Base-by-base conservation (phyloP, 2,329 filamentous ascomycete genomes). In the Diaporthe sp. region DNA sequence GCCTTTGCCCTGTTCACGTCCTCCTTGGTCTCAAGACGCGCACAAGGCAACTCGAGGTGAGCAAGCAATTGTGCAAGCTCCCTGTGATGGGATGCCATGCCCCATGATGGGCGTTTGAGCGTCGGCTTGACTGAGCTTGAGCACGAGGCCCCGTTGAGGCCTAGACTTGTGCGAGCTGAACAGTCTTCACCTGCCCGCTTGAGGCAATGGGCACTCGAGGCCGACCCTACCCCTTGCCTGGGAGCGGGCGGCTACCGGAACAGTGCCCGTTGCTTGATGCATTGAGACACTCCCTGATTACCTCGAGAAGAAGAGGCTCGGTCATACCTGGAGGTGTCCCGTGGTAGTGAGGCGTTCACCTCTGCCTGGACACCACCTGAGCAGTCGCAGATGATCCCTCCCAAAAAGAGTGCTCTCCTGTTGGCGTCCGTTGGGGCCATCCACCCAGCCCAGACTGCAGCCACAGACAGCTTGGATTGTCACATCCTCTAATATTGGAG, bases 81-180 rank as follows among this genome's bases (percentile, higher is more conserved):
- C 58, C 37, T 22, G 25, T n/a, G 25, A 34, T 53, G 65, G 46
- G 3, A 19, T 28, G 46, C 49, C 46, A 28, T 53, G 46, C 22
- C n/a, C 31, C 65, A 7, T 28, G 19, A 31, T 17, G 12, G 61
- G 31, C 22, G 4, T 22, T 13, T 13, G 57, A 39, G 57, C 19
- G 8, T 37, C 31, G 19, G 57, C 57, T 13, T n/a, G 53, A 46
- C 31, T 28, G 28, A 42, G 46, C 46, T 53, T n/a, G 22, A 68
- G 65, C 65, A 28, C 22, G 65, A 42, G 31, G 65, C 31, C 65
- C 65, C 22, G 65, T 53, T 68, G 65, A 68, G 65, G 65, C 65
- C 65, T 68, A 68, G 65, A 53, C 65, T 68, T 55, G 65, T 68
- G 65, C 65, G 65, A 68, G 65, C 65, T 68, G 65, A 68, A 53